These are phyloP conservation scores for Lasiosphaeriaceae sp. DNA, from an alignment of 495 filamentous ascomycete species.

Conservation along the genomic window DNA sequence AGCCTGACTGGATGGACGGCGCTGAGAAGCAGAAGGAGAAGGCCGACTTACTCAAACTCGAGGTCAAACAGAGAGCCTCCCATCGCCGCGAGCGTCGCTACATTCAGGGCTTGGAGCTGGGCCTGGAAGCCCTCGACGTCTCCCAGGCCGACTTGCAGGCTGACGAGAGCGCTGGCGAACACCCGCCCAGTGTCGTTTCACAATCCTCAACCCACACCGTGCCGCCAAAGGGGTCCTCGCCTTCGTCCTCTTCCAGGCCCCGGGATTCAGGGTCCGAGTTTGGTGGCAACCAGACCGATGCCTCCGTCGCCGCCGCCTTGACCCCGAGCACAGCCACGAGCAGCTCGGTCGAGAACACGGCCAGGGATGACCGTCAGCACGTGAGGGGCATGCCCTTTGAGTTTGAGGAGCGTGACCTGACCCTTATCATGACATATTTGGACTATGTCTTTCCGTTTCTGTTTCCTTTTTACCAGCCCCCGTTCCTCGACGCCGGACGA, in stretches of 20 bases:
- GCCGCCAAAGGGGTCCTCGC: not conserved
- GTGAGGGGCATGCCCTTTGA: too few species aligned
- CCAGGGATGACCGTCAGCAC: not conserved
- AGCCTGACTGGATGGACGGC: slow-evolving; percentile 58
- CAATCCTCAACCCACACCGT: not conserved
- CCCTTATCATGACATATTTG: slow-evolving; percentile 45
- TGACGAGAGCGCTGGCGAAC: slow-evolving; percentile 10
- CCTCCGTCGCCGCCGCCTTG: not conserved
- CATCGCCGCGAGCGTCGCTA: slow-evolving; percentile 36
- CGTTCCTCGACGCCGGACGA: slow-evolving; percentile 42
- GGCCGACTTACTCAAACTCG: slow-evolving; percentile 44
- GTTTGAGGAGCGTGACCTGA: slow-evolving; percentile 20
- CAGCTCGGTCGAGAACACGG: not conserved
- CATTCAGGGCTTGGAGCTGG: slow-evolving; percentile 28
- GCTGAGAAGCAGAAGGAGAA: slow-evolving; percentile 45
- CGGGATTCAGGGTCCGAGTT: not conserved
- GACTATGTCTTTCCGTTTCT: slow-evolving; percentile 51
- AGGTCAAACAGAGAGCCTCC: slow-evolving; percentile 47
- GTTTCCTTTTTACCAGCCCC: slow-evolving; percentile 52
- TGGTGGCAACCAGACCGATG: not conserved
- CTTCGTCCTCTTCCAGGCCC: not conserved
- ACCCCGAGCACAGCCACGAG: not conserved
- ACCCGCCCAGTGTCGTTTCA: not conserved
- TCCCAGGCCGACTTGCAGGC: slow-evolving; percentile 4
- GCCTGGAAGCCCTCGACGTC: slow-evolving; percentile 35